Evolutionary conservation across 139 green algal species (phyloP).

Genomic region (Haematococcus sp.): DNA sequence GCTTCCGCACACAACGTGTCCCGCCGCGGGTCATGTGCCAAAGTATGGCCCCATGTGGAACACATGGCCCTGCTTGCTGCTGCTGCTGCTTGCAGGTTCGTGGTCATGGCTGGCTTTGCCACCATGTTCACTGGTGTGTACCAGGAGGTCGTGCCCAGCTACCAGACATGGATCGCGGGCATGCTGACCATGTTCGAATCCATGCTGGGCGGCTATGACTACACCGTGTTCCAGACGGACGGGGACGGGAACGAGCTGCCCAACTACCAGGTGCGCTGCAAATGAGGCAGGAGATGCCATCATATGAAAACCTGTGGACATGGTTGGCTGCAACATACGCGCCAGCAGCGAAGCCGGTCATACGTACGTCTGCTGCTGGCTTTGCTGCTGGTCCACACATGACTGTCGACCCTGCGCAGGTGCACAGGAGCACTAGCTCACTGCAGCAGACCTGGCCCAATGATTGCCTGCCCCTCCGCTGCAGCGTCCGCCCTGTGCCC

Average conservation of each 20-base stretch:
- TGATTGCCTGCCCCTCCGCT: no score
- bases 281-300: background rate
- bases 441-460: no score
- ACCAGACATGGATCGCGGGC: background rate
- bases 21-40: no score
- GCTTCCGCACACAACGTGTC: no score
- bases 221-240: background rate
- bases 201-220: constrained; percentile 30
- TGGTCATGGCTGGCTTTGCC: constrained; percentile 24
- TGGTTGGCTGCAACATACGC: background rate
- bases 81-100: background rate
- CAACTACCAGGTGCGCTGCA: background rate
- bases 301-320: background rate
- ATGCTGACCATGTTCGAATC: constrained; percentile 15
- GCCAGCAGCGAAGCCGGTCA: background rate
- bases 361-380: background rate
- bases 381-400: background rate
- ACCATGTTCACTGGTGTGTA: constrained; percentile 14
- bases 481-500: no score
- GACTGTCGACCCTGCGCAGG: no score
- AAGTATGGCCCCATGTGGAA: no score
- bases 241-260: background rate
- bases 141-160: background rate
- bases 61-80: no score
- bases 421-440: no score